These are phyloP conservation scores for Parafenestella ontariensis DNA, from an alignment of 2,329 filamentous ascomycete genomes.

Conservation along the genomic window DNA sequence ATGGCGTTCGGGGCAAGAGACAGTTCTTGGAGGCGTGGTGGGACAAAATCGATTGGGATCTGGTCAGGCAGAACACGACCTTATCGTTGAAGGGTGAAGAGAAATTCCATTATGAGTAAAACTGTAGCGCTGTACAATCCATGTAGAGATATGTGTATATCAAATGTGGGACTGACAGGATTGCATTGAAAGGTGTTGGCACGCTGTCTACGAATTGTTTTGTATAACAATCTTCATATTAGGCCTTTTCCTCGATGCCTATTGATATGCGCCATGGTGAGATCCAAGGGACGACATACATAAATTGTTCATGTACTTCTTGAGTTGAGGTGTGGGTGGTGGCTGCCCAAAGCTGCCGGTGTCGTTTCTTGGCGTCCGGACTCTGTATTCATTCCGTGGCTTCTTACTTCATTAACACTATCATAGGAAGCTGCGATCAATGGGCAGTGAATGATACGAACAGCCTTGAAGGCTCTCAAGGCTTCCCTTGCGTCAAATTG, in stretches of 20 bases:
- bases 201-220: background rate
- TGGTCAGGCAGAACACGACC: conserved; percentile 59
- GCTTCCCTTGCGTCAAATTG: no score
- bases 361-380: conserved; percentile 9
- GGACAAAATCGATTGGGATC: conserved; percentile 83
- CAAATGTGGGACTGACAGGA: conserved; percentile 5
- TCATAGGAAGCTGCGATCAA: background rate
- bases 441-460: background rate
- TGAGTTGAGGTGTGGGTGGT: background rate
- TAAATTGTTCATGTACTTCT: background rate
- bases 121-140: conserved; percentile 2
- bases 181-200: conserved; percentile 17
- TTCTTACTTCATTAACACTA: background rate
- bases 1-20: conserved; percentile 76
- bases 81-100: conserved; percentile 3
- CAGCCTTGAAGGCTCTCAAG: background rate
- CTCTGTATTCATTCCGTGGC: background rate
- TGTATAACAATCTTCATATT: background rate
- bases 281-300: background rate
- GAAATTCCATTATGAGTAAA: conserved; percentile 14
- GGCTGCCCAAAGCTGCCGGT: conserved; percentile 4
- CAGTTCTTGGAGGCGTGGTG: conserved; percentile 84
- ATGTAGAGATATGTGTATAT: conserved; percentile 28
- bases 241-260: background rate
- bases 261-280: background rate